Evolutionary conservation across 2,329 filamentous ascomycete species (phyloP).

Genomic region (Penicillium sclerotigenum): DNA sequence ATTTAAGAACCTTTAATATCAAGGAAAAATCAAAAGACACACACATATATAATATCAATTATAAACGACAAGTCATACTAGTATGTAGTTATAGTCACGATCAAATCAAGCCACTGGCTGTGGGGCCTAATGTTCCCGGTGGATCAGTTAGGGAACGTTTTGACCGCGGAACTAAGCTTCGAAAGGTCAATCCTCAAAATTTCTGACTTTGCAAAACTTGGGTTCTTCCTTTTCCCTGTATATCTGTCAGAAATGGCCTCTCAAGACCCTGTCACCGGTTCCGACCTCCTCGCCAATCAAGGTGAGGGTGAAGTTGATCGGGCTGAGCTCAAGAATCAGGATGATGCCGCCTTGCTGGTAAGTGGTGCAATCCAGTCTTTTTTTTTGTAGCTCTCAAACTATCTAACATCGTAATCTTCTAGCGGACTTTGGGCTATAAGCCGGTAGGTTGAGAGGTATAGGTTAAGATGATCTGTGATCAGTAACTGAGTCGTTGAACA

Average conservation of each 20-base stretch:
- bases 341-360: constrained; percentile 40
- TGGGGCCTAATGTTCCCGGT: neutral
- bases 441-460: constrained; percentile 44
- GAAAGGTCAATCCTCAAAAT: constrained; percentile 12
- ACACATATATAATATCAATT: neutral
- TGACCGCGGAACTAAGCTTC: neutral
- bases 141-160: neutral
- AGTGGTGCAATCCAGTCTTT: constrained; percentile 11
- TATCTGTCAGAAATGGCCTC: constrained; percentile 11
- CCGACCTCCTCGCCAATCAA: constrained; percentile 11
- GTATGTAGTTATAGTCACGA: neutral
- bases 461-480: neutral
- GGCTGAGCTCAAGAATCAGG: constrained; percentile 26
- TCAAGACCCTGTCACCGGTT: constrained; percentile 24
- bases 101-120: neutral
- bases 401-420: constrained; percentile 20
- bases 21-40: neutral
- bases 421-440: constrained; percentile 55
- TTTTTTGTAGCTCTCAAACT: neutral
- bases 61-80: neutral
- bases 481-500: constrained; percentile 27
- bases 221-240: neutral
- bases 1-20: neutral
- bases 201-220: constrained; percentile 1
- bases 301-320: constrained; percentile 26